Percentiles rank a stretch among this genome's conserved stretches.
Conservation (phyloP, 179 eudicot species). For the Actinidia chinensis region DNA sequence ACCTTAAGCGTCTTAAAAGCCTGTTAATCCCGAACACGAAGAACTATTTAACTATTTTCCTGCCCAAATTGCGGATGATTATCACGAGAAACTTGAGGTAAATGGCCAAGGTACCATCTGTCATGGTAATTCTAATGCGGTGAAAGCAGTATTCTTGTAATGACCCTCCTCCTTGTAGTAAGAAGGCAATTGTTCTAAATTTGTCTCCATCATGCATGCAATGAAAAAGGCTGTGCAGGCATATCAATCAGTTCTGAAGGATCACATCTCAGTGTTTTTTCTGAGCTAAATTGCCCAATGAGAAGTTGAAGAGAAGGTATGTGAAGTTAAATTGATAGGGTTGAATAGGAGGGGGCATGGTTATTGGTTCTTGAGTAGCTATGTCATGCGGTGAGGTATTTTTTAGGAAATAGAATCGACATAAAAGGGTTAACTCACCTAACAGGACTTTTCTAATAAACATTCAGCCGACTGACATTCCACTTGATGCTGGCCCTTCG, state of each 20-base stretch:
- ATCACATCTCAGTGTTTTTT: background rate
- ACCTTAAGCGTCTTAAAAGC: conserved; percentile 3
- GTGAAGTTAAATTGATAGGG: background rate
- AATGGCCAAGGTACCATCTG: background rate
- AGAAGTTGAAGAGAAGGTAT: background rate
- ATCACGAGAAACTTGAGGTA: conserved; percentile 6
- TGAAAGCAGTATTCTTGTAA: background rate
- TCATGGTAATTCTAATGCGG: background rate
- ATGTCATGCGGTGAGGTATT: background rate
- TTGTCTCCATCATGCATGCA: background rate
- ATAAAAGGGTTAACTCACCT: background rate
- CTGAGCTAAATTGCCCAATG: background rate
- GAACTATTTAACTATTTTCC: background rate
- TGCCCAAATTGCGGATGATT: background rate
- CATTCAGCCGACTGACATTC: background rate
- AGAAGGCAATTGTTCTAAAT: background rate
- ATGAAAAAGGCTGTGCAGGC: background rate
- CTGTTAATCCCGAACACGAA: background rate
- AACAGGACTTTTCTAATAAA: background rate
- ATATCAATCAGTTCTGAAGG: background rate
- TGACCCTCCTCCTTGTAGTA: background rate
- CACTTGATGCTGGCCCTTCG: background rate
- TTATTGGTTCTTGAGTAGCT: background rate
- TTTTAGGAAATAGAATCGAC: background rate
- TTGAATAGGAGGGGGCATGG: conserved; percentile 4